A percentile compares a stretch with the other conserved stretches of the same genome.
Conservation (phyloP, 1,284 basidiomycete genomes). For the Pascua sp. region DNA sequence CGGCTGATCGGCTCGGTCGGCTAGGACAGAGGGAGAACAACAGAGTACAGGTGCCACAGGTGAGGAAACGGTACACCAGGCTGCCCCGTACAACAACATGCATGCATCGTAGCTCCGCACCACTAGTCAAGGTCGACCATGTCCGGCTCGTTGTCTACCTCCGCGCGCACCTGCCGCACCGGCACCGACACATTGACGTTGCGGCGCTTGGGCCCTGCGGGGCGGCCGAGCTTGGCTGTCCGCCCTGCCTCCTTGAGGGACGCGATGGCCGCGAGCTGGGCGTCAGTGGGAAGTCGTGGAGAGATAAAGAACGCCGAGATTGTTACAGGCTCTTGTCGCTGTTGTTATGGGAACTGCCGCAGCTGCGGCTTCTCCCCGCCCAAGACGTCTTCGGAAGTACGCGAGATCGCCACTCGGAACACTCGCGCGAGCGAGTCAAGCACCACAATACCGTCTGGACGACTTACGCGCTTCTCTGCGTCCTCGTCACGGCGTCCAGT, state of each 20-base stretch:
- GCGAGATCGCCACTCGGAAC: too few relatives aligned
- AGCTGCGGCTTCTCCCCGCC: neutral
- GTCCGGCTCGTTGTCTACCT: conserved; percentile 12
- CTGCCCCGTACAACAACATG: neutral
- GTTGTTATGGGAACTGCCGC: neutral
- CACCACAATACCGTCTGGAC: too few relatives aligned
- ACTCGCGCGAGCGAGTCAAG: too few relatives aligned
- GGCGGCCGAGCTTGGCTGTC: neutral
- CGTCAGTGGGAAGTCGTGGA: neutral
- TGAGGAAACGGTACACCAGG: too few relatives aligned
- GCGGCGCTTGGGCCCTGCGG: conserved; percentile 6
- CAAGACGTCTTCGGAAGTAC: too few relatives aligned
- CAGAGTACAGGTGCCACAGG: neutral
- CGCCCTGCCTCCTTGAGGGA: conserved; percentile 15
- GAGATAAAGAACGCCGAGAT: neutral
- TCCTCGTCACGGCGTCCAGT: conserved; percentile 16
- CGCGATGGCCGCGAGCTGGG: conserved; percentile 19
- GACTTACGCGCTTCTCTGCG: conserved; percentile 27
- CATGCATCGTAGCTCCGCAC: neutral
- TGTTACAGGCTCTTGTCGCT: too few relatives aligned
- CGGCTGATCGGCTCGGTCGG: too few relatives aligned
- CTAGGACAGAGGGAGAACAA: neutral
- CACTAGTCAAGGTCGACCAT: conserved; percentile 31
- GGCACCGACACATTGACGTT: conserved; percentile 4
- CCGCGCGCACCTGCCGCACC: neutral